Evolutionary conservation across 1,139 yeast species (phyloP).

Genomic region (Candida tropicalis): DNA sequence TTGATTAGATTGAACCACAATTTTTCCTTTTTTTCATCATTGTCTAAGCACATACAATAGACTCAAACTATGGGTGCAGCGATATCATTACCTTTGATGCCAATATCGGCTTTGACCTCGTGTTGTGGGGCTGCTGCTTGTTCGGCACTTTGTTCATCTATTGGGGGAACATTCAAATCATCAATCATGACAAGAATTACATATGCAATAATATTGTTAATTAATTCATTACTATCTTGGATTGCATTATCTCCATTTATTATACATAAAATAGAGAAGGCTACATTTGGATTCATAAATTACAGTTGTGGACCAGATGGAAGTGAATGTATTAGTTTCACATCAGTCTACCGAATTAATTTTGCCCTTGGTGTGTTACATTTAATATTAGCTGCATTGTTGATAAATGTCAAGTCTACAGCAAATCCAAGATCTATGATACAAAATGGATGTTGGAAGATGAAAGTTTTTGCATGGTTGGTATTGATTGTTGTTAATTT

Average conservation of each 20-base stretch:
- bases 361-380: slow-evolving; percentile 87
- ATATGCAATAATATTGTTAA: slow-evolving; percentile 76
- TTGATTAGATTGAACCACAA: too few species aligned
- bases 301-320: slow-evolving; percentile 69
- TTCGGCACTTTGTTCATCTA: slow-evolving; percentile 63
- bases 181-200: slow-evolving; percentile 71
- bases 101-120: slow-evolving; percentile 68
- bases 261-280: slow-evolving; percentile 69
- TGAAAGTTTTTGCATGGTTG: slow-evolving; percentile 68
- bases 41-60: background rate
- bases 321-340: slow-evolving; percentile 87
- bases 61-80: slow-evolving; percentile 72
- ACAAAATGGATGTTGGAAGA: slow-evolving; percentile 91
- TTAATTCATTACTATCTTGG: slow-evolving; percentile 90
- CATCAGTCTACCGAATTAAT: slow-evolving; percentile 88
- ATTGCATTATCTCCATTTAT: slow-evolving; percentile 84
- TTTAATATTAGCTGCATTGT: slow-evolving; percentile 63
- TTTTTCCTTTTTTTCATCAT: too few species aligned
- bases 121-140: slow-evolving; percentile 87
- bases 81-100: slow-evolving; percentile 70
- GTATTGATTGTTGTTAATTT: slow-evolving; percentile 64
- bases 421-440: slow-evolving; percentile 77
- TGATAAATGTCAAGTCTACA: slow-evolving; percentile 78
- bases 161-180: slow-evolving; percentile 64
- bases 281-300: slow-evolving; percentile 71